Base-by-base conservation (phyloP, 371 early-diverging fungal species). In the Mortierella sp. region DNA sequence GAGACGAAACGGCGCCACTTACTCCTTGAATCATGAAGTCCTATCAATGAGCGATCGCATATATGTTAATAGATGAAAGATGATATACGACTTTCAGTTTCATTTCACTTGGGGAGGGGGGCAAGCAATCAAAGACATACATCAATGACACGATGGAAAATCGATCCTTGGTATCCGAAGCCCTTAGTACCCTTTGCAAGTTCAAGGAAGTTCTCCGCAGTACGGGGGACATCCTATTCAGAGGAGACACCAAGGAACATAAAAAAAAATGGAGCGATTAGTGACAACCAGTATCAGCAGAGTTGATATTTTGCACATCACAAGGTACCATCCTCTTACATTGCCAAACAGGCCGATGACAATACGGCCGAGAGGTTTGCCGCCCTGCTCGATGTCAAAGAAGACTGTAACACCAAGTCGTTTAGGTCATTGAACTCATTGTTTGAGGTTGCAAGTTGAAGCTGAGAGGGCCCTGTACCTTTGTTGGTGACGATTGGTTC, bases 141-240 rank as follows among this genome's bases (percentile, higher is more conserved):
- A 74, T 92, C 86, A 85, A 94, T 95, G 42, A 95, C 94, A 66
- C 97, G 90, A 82, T 96, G 97, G 91, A 96, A 96, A 38, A 67
- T 82, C 61, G 89, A 89, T 42, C 91, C 94, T 81, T 92, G 90
- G 86, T 95, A 99, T 14, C 94, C 93, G 66, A 83, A 90, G 31
- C 91, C 94, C 58, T 94, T 85, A 76, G 88, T 91, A 58, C 94
- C 93, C 41, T 91, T 93, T 57, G 91, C 87, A 59, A 98, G 88
- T 18, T 85, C 86, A 42, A 91, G 84, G 84, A 99, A 99, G 90
- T 99, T 99, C 80, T 95, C 86, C 21, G 83, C 86, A 26, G 95
- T 95, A 81, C 88, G 89, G 71, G 95, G 95, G 12, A 92, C 93
- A 47, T 88, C 88, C 86, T 89, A 12, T 34, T 21, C 30, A 38